Conservation (phyloP, 169 alveolate genomes). For the Eimeria acervulina region DNA sequence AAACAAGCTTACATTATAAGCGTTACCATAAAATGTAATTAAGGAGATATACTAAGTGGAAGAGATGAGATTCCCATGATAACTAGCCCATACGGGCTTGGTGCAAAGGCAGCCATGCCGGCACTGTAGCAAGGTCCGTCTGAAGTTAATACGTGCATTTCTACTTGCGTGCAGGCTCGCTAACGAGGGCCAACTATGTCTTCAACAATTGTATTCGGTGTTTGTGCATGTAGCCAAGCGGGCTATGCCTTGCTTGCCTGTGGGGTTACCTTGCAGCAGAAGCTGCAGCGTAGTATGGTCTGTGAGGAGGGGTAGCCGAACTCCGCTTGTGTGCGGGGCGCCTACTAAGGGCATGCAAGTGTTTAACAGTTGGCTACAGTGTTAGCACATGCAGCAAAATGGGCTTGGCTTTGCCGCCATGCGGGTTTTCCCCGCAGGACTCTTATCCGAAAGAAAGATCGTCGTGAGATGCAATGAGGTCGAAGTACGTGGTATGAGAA, state of each 20-base stretch:
- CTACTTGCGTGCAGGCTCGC: not conserved
- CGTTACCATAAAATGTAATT: not conserved
- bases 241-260: not conserved
- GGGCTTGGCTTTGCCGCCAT: too few species aligned
- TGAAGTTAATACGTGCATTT: not conserved
- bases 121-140: not conserved
- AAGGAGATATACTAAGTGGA: not conserved
- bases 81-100: not conserved
- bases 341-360: too few species aligned
- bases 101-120: not conserved
- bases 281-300: too few species aligned
- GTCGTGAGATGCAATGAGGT: too few species aligned
- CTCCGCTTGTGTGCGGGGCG: too few species aligned
- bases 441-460: not conserved
- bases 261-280: too few species aligned
- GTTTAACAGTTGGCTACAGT: not conserved
- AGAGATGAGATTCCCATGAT: not conserved
- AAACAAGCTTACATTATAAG: not conserved
- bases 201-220: not conserved
- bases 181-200: not conserved
- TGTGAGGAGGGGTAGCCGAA: too few species aligned
- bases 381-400: not conserved
- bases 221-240: not conserved
- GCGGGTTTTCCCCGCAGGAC: too few species aligned
- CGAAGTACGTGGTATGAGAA: too few species aligned